phyloP scores from a whole-genome alignment of 2,329 filamentous ascomycete genomes.

The Rhexocercosporidium sp. region DNA sequence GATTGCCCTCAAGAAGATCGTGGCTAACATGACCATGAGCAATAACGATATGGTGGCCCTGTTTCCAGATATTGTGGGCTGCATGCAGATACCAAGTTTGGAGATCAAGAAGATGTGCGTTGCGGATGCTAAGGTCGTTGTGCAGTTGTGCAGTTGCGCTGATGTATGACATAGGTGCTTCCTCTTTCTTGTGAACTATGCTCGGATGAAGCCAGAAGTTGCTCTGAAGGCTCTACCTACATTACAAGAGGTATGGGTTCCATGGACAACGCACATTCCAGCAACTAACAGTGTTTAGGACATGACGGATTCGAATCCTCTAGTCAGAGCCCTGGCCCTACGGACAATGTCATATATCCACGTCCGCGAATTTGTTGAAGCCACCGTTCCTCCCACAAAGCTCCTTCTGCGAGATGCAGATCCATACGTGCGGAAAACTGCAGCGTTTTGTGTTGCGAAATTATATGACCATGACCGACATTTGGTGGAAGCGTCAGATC shows the following conservation, averaged over 20 bases:
- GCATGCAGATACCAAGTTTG: constrained; percentile 92
- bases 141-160: constrained; percentile 28
- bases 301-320: constrained; percentile 89
- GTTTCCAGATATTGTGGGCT: constrained; percentile 92
- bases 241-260: constrained; percentile 70
- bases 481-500: constrained; percentile 86
- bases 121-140: neutral
- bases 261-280: neutral
- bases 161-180: constrained; percentile 75
- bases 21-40: constrained; percentile 99
- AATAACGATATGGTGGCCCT: constrained; percentile 99
- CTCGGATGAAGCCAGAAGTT: constrained; percentile 90
- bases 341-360: constrained; percentile 98
- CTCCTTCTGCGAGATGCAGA: constrained; percentile 83
- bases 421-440: constrained; percentile 97
- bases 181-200: constrained; percentile 95
- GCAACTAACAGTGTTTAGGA: constrained; percentile 59
- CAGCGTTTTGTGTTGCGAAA: constrained; percentile 95
- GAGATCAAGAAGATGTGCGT: constrained; percentile 99
- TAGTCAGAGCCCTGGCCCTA: constrained; percentile 89
- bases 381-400: constrained; percentile 84
- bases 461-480: constrained; percentile 94
- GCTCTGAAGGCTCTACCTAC: constrained; percentile 92
- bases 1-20: constrained; percentile 98
- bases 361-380: constrained; percentile 93